Evolutionary conservation across 345 rosid species (phyloP), one percentile per base, ranked within the genome.

Genomic region (Pelargonium nanum): DNA sequence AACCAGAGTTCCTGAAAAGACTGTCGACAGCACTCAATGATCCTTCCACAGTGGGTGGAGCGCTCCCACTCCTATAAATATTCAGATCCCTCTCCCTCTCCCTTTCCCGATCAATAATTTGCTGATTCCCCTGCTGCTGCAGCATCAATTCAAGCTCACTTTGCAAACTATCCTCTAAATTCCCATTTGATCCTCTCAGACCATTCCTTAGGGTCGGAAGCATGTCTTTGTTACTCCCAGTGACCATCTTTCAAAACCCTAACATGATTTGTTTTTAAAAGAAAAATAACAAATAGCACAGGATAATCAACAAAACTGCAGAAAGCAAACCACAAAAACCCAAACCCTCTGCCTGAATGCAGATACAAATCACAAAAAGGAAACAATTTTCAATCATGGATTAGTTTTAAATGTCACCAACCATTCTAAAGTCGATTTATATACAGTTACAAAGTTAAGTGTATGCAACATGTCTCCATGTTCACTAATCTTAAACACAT

Each of bases 21-120:
- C 86, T 70, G 53, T 81, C 93, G 57, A 85, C 81, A 5, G 94
- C 97, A 61, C 75, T 76, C 26, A 82, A 70, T 26, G 96, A 85
- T 67, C 97, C 99, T 72, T 93, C 90, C 26, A 87, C 94, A 0
- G 96, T 89, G 22, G 99, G 99, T 1, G 96, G 96, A 0, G 99
- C 99, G 72, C 96, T 89, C 25, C 99, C 97, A 73, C 95, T 78
- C 68, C 99, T 76, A 66, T 72, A 78, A 8, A 76, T 78, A 61
- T 83, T 75, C 15, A 81, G 63, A 56, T 79, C 85, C 60, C 81
- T 77, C 32, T 7, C 32, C 32, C 32, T 28, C 26, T 62, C 26
- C 22, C 30, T 34, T 45, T 82, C 89, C 24, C 70, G 68, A 54
- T 78, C 80, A 45, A 66, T 62, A n/a, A 70, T 65, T 67, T 65